Evolutionary conservation across 2,329 filamentous ascomycete species (phyloP).

Genomic region (Thelonectria rubi): DNA sequence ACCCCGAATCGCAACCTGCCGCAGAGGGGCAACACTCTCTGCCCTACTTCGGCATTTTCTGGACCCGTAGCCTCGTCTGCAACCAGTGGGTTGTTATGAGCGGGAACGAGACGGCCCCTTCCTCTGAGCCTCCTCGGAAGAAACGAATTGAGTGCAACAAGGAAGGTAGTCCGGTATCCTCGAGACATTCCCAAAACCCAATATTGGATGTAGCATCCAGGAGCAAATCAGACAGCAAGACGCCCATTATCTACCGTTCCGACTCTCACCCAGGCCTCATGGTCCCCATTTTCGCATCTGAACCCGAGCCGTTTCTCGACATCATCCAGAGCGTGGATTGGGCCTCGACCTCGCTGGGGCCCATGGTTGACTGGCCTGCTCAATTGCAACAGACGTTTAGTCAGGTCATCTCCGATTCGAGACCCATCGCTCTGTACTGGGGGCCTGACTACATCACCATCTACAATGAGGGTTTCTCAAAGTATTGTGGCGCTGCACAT

Average conservation of each 20-base stretch:
- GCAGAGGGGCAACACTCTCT: conserved; percentile 41
- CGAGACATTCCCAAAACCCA: conserved; percentile 36
- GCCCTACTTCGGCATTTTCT: conserved; percentile 46
- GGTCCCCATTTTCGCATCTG: conserved; percentile 48
- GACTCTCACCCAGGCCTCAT: conserved; percentile 47
- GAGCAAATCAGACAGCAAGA: conserved; percentile 37
- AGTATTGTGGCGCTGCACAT: conserved; percentile 71
- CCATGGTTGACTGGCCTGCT: conserved; percentile 56
- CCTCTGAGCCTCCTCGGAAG: conserved; percentile 46
- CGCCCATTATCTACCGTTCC: conserved; percentile 43
- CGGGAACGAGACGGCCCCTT: conserved; percentile 48
- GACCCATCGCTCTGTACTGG: conserved; percentile 70
- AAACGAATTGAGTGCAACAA: conserved; percentile 42
- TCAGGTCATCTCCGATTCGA: conserved; percentile 55
- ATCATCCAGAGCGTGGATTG: conserved; percentile 56
- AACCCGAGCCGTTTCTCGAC: conserved; percentile 51
- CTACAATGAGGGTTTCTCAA: conserved; percentile 73
- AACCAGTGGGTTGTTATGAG: conserved; percentile 52
- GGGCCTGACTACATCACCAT: conserved; percentile 68
- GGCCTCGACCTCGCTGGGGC: conserved; percentile 57
- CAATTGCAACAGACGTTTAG: conserved; percentile 57
- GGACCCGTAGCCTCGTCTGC: conserved; percentile 50
- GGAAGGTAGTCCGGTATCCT: conserved; percentile 26
- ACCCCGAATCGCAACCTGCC: conserved; percentile 6
- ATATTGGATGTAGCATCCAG: conserved; percentile 34